phyloP scores from a whole-genome alignment of 1,284 basidiomycete species.

The Malassezia cuniculi region DNA sequence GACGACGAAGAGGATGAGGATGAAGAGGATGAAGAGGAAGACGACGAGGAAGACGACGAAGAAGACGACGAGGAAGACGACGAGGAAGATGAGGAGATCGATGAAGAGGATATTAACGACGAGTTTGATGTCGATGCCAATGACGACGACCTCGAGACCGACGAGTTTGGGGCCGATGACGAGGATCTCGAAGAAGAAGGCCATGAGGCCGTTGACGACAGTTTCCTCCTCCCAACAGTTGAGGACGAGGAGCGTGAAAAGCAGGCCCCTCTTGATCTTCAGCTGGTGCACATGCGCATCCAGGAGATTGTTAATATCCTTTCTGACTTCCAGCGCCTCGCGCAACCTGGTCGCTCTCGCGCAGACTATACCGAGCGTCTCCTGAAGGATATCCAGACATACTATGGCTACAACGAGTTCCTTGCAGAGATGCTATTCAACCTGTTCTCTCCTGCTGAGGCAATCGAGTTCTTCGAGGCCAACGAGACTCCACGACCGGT shows the following conservation, averaged over 20 bases:
- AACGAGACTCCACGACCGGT: slow-evolving; percentile 93
- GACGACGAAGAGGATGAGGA: slow-evolving; percentile 23
- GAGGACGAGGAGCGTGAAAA: slow-evolving; percentile 68
- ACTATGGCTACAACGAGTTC: slow-evolving; percentile 97
- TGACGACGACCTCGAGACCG: slow-evolving; percentile 16
- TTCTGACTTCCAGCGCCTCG: slow-evolving; percentile 24
- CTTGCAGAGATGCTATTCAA: slow-evolving; percentile 86
- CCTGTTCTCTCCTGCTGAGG: slow-evolving; percentile 79
- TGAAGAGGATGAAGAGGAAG: slow-evolving; percentile 25
- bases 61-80: slow-evolving; percentile 17
- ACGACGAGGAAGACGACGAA: slow-evolving; percentile 1
- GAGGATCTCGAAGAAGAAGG: slow-evolving; percentile 51
- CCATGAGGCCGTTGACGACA: slow-evolving; percentile 52
- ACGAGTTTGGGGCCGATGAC: slow-evolving; percentile 10
- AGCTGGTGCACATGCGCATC: slow-evolving; percentile 75
- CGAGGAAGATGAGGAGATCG: slow-evolving; percentile 45
- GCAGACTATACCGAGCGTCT: slow-evolving; percentile 81
- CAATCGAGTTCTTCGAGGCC: slow-evolving; percentile 91
- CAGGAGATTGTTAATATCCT: slow-evolving; percentile 72
- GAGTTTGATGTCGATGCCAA: slow-evolving; percentile 11
- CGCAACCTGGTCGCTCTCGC: slow-evolving; percentile 54
- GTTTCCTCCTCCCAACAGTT: slow-evolving; percentile 63
- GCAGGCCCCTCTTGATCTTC: slow-evolving; percentile 52
- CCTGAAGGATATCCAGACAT: slow-evolving; percentile 55
- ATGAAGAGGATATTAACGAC: slow-evolving; percentile 5